phyloP scores from a whole-genome alignment of 2,329 filamentous ascomycete genomes.

The Meredithiella fracta region DNA sequence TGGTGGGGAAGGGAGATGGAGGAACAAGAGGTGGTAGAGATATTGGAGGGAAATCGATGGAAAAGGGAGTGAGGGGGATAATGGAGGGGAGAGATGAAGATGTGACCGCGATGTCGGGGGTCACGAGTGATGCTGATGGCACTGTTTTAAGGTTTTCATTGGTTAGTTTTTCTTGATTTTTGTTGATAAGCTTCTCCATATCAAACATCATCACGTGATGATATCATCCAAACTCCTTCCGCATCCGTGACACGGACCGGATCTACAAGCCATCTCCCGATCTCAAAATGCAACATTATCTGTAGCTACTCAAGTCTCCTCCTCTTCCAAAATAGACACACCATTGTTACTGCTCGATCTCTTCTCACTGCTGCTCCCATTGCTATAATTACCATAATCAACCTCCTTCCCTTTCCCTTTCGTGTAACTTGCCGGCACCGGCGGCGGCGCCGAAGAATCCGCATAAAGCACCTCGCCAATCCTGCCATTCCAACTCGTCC shows the following conservation, averaged over 20 bases:
- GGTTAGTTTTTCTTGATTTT: neutral
- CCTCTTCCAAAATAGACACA: neutral
- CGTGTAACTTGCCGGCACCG: neutral
- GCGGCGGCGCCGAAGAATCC: conserved; percentile 1
- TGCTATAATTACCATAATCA: neutral
- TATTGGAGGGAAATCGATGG: neutral
- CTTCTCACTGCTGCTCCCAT: neutral
- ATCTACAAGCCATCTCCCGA: neutral
- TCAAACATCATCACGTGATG: neutral
- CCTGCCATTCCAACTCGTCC: conserved; percentile 7
- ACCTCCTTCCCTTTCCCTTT: neutral
- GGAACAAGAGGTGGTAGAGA: neutral
- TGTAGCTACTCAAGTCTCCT: neutral
- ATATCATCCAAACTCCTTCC: neutral
- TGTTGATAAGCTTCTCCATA: neutral
- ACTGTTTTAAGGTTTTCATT: neutral
- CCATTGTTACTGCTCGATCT: neutral
- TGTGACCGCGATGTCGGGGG: neutral
- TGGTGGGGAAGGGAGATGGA: neutral
- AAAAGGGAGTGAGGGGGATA: neutral
- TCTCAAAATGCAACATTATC: neutral
- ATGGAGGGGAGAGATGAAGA: neutral
- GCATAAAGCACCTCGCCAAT: conserved; percentile 10
- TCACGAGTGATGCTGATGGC: neutral
- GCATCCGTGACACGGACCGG: neutral